Evolutionary conservation across 2,329 filamentous ascomycete genomes (phyloP).

Genomic region (Apiospora saccharicola): DNA sequence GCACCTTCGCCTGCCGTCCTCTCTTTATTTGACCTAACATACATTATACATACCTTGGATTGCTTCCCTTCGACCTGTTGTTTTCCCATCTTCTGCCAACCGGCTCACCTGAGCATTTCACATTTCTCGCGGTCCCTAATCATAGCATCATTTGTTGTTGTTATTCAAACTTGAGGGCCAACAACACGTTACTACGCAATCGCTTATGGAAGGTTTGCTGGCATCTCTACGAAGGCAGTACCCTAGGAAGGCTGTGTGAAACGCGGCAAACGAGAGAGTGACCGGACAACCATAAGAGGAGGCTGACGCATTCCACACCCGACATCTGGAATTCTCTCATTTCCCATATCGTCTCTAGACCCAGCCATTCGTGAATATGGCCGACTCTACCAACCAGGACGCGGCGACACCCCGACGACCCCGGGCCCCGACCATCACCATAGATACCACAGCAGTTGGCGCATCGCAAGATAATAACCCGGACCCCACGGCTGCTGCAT

Average conservation of each 20-base stretch:
- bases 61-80: neutral
- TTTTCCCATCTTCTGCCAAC: neutral
- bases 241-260: constrained; percentile 9
- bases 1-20: neutral
- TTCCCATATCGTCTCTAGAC: neutral
- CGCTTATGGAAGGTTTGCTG: constrained; percentile 18
- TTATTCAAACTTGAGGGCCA: neutral
- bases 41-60: neutral
- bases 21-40: neutral
- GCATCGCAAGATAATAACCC: constrained; percentile 37
- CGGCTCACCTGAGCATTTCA: constrained; percentile 5
- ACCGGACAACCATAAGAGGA: neutral
- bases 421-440: constrained; percentile 45
- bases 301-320: constrained; percentile 2
- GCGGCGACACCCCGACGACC: constrained; percentile 23
- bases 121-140: neutral
- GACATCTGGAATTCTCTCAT: constrained; percentile 13
- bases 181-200: constrained; percentile 1
- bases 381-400: constrained; percentile 15
- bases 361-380: constrained; percentile 23
- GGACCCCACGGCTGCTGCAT: constrained; percentile 27
- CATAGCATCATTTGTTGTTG: constrained; percentile 4
- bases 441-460: constrained; percentile 41
- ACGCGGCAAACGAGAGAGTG: neutral
- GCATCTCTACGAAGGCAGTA: constrained; percentile 2